These are phyloP conservation scores for Purshia tridentata DNA, from an alignment of 306 rosid species.

Conservation along the genomic window DNA sequence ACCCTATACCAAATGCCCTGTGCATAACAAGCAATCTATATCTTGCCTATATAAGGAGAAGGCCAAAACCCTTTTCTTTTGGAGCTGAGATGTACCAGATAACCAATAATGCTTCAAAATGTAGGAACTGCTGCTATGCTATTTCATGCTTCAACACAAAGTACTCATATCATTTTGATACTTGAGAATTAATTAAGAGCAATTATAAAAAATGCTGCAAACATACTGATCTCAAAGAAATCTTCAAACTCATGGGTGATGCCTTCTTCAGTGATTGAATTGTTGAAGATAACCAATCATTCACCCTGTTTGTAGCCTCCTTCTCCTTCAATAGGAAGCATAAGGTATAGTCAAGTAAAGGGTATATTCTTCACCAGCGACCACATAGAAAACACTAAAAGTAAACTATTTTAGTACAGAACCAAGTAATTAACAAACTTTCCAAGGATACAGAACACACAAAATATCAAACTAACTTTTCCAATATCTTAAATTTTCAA, in stretches of 20 bases:
- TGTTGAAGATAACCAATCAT: slow-evolving; percentile 63
- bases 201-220: not conserved
- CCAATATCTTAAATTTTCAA: not conserved
- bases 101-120: not conserved
- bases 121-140: not conserved
- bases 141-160: not conserved
- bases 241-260: slow-evolving; percentile 85
- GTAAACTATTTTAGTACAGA: not conserved
- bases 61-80: not conserved
- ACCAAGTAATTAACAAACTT: not conserved
- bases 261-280: slow-evolving; percentile 66
- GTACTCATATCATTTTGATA: not conserved
- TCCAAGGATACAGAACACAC: not conserved
- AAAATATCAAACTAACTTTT: not conserved
- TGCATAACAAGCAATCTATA: not conserved
- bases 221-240: slow-evolving; percentile 71
- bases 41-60: not conserved
- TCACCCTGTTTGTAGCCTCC: slow-evolving; percentile 44
- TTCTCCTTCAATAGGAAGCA: slow-evolving; percentile 49
- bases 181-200: not conserved
- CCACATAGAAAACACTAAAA: slow-evolving; percentile 17
- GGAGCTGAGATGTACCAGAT: not conserved
- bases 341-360: slow-evolving; percentile 21
- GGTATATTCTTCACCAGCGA: slow-evolving; percentile 8
- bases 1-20: not conserved